phyloP scores from a whole-genome alignment of 1,284 basidiomycete species.

The Bjerkandera adusta region DNA sequence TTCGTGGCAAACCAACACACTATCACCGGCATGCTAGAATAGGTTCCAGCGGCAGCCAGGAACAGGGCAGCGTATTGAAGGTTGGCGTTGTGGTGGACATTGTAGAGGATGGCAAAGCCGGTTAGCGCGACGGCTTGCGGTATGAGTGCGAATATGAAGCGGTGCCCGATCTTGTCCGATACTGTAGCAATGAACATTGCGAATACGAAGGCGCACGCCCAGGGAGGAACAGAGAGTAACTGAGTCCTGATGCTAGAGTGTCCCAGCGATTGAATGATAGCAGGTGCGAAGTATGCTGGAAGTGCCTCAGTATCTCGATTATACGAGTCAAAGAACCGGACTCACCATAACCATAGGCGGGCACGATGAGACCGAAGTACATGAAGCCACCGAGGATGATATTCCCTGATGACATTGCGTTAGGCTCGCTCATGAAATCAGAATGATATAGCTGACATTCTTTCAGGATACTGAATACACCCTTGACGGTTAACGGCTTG shows the following conservation, averaged over 20 bases:
- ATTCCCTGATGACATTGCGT: constrained; percentile 14
- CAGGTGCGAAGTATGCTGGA: constrained; percentile 27
- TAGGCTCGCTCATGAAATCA: background rate
- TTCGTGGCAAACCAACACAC: constrained; percentile 29
- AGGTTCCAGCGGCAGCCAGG: constrained; percentile 23
- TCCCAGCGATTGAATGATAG: constrained; percentile 36
- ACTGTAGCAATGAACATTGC: constrained; percentile 22
- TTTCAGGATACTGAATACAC: constrained; percentile 17
- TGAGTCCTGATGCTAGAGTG: constrained; percentile 42
- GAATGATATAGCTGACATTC: constrained; percentile 19
- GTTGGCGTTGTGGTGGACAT: constrained; percentile 18
- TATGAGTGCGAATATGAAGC: constrained; percentile 22
- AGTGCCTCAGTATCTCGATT: no score
- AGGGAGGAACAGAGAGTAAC: constrained; percentile 48
- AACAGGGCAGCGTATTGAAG: constrained; percentile 26
- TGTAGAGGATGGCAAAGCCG: constrained; percentile 22
- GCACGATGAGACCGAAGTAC: constrained; percentile 25
- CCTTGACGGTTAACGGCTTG: constrained; percentile 15
- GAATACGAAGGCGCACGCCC: constrained; percentile 26
- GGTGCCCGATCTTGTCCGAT: constrained; percentile 20
- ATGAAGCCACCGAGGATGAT: constrained; percentile 25
- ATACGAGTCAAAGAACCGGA: background rate
- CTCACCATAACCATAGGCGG: constrained; percentile 25
- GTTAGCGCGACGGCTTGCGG: constrained; percentile 17
- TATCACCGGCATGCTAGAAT: constrained; percentile 25